These are phyloP conservation scores for Entonaema liquescens DNA, from an alignment of 495 filamentous ascomycete species.

Conservation along the genomic window DNA sequence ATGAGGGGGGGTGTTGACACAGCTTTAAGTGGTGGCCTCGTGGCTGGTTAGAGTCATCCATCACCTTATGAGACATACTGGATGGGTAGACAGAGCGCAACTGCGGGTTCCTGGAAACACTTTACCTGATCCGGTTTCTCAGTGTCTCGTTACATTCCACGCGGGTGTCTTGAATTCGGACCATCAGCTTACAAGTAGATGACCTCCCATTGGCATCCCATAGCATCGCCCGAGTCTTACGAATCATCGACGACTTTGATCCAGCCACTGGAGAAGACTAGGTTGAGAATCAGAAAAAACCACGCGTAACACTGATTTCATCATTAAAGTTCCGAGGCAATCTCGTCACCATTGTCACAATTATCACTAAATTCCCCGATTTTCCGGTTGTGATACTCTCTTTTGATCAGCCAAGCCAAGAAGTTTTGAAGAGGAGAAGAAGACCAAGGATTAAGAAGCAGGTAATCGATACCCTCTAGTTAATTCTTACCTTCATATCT, in stretches of 20 bases:
- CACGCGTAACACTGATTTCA: constrained; percentile 33
- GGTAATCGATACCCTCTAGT: neutral
- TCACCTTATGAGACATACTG: constrained; percentile 20
- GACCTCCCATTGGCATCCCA: constrained; percentile 17
- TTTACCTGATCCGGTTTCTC: constrained; percentile 34
- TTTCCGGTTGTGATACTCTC: constrained; percentile 13
- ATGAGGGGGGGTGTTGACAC: constrained; percentile 17
- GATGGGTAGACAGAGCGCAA: constrained; percentile 23
- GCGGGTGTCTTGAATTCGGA: constrained; percentile 12
- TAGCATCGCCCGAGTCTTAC: constrained; percentile 22
- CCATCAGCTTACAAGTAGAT: constrained; percentile 34
- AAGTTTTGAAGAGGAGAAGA: neutral
- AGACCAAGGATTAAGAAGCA: neutral
- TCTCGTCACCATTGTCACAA: constrained; percentile 24
- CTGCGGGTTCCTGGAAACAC: constrained; percentile 34
- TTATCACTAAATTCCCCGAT: constrained; percentile 35
- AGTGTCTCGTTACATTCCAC: constrained; percentile 32
- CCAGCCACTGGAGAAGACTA: constrained; percentile 19
- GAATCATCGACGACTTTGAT: constrained; percentile 22
- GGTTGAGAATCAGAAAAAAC: constrained; percentile 2
- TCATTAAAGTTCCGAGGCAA: constrained; percentile 34
- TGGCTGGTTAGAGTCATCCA: constrained; percentile 34
- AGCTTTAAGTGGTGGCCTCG: constrained; percentile 32
- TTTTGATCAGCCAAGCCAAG: neutral
- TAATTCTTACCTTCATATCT: neutral